A percentile compares a stretch with the other conserved stretches of the same genome.
These are phyloP conservation scores for Wickerhamomyces sp. DNA, from an alignment of 1,139 yeast species.

Conservation along the genomic window DNA sequence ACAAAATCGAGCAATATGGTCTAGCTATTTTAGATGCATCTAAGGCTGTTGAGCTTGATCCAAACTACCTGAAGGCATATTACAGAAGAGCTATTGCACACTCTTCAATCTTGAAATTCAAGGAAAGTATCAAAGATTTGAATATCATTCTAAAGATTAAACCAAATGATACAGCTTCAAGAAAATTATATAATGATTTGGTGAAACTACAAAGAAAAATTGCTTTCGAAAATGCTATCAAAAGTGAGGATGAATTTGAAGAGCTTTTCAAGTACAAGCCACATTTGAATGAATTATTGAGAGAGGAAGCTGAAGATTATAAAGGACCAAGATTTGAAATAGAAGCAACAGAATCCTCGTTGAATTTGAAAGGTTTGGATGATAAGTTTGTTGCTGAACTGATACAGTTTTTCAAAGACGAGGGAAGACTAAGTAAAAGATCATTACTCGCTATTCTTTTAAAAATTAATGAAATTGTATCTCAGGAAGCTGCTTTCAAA, in stretches of 20 bases:
- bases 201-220: constrained; percentile 63
- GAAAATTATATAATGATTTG: constrained; percentile 60
- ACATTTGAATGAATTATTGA: constrained; percentile 33
- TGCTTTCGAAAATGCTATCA: constrained; percentile 86
- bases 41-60: constrained; percentile 63
- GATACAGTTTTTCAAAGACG: constrained; percentile 66
- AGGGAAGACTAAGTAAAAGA: constrained; percentile 70
- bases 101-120: constrained; percentile 72
- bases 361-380: constrained; percentile 29
- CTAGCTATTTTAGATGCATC: constrained; percentile 76
- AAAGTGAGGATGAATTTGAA: constrained; percentile 53
- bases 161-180: constrained; percentile 71
- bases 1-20: constrained; percentile 84
- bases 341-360: constrained; percentile 21
- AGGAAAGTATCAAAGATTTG: constrained; percentile 70
- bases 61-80: constrained; percentile 68
- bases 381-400: constrained; percentile 56
- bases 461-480: constrained; percentile 63
- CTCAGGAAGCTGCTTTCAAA: constrained; percentile 67
- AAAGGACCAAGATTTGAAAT: constrained; percentile 59
- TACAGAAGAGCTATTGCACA: constrained; percentile 80
- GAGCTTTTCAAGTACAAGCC: constrained; percentile 38
- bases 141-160: constrained; percentile 55
- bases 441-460: constrained; percentile 82
- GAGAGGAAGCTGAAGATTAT: constrained; percentile 53